phyloP scores from a whole-genome alignment of 345 rosid species.

The Citrus maxima region DNA sequence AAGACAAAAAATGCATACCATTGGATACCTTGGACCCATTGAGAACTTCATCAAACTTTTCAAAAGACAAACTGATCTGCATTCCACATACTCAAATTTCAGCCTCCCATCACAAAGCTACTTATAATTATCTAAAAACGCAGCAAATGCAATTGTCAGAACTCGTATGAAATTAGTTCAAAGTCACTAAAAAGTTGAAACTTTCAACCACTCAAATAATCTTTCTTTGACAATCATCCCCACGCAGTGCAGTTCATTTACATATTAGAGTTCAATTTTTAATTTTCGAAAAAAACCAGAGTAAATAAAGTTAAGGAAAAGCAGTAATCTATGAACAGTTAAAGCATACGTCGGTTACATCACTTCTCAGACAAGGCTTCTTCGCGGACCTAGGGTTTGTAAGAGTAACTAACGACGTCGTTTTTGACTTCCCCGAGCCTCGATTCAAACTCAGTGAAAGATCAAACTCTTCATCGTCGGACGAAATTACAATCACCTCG shows the following conservation, averaged over 20 bases:
- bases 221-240: neutral
- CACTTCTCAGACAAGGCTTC: slow-evolving; percentile 53
- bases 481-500: slow-evolving; percentile 41
- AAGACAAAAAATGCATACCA: slow-evolving; percentile 46
- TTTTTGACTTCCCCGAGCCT: slow-evolving; percentile 48
- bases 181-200: neutral
- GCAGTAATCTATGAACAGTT: neutral
- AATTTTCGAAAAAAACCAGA: neutral
- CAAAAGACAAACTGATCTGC: slow-evolving; percentile 58
- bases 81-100: slow-evolving; percentile 9
- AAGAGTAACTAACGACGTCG: slow-evolving; percentile 35
- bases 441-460: slow-evolving; percentile 34
- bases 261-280: neutral
- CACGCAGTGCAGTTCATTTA: neutral
- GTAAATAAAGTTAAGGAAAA: neutral
- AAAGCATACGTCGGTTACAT: slow-evolving; percentile 44
- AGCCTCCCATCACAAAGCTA: neutral
- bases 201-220: neutral
- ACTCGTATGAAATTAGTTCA: neutral
- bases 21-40: slow-evolving; percentile 66
- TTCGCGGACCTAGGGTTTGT: slow-evolving; percentile 56
- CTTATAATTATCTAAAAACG: neutral
- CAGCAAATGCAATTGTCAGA: neutral
- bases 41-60: slow-evolving; percentile 65
- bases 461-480: slow-evolving; percentile 59